Base-by-base conservation (phyloP, 2,329 filamentous ascomycete genomes). In the Aspergillus carbonarius region DNA sequence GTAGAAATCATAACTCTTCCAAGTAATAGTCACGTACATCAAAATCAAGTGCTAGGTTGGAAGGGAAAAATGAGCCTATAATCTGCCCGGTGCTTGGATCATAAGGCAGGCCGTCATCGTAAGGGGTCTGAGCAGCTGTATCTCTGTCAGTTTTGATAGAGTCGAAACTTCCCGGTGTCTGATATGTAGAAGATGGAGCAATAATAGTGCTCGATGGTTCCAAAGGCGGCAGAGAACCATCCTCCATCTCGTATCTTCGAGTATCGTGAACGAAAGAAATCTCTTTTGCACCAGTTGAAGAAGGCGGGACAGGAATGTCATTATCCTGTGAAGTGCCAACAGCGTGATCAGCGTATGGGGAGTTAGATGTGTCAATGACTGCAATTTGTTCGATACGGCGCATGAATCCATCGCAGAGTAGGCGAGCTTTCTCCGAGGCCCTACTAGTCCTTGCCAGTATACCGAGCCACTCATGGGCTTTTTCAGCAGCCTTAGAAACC, bases 21-120 rank as follows among this genome's bases (percentile, higher is more conserved):
- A 30, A 17, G 9, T 32, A 9, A n/a, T 27, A 48, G 2, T 48
- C 44, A 18, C 66, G 68, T 57, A 74, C 58, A 23, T 74, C 71
- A 46, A 74, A 56, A 37, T 74, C 72, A 25, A 74, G 42, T 25
- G 66, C 70, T 5, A 61, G 51, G 20, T 63, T 66, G 6, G 62
- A 50, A 5, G 62, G 52, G 59, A 76, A 76, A 54, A 76, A 74
- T 5, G 72, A 74, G n/a, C 72, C 72, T 0, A 72, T 74, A 0
- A 76, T 69, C 48, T 75, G 72, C 18, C 73, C 73, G 1, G 72
- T 74, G 44, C 58, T 63, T 18, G 73, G 68, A 54, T 76, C 73
- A 32, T 71, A 75, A 1, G 73, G 73, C 27, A 74, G 63, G 40
- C 69, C 68, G 4, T 39, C 46, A 13, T 74, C 73, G 42, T 66